Percentiles rank a stretch among this genome's conserved stretches.
Conservation (phyloP, 2,329 filamentous ascomycete genomes). For the Knoxdaviesia capensis region DNA sequence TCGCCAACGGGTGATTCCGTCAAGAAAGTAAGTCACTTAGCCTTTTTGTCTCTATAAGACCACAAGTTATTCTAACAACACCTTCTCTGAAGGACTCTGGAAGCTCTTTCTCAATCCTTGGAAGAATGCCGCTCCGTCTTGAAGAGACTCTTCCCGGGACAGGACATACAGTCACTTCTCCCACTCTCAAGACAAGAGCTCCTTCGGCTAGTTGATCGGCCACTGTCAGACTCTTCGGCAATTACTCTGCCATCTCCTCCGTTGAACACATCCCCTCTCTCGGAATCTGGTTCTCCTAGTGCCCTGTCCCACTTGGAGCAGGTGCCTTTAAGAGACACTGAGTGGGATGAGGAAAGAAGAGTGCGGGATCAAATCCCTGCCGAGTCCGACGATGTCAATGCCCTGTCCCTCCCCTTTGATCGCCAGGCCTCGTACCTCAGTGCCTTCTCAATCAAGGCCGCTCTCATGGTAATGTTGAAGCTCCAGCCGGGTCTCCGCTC, state of each 20-base stretch:
- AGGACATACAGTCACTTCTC: constrained; percentile 28
- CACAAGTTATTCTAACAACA: constrained; percentile 6
- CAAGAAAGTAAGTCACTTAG: constrained; percentile 41
- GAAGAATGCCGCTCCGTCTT: constrained; percentile 46
- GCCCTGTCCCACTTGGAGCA: constrained; percentile 39
- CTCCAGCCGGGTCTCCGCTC: constrained; percentile 26
- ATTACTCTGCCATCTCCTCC: constrained; percentile 30
- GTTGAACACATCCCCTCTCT: constrained; percentile 25
- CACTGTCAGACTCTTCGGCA: constrained; percentile 17
- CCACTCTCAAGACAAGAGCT: constrained; percentile 38
- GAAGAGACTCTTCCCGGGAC: constrained; percentile 39
- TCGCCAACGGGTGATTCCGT: constrained; percentile 54
- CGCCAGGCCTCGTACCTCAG: constrained; percentile 47
- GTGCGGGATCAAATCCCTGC: constrained; percentile 34
- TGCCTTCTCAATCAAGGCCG: constrained; percentile 56
- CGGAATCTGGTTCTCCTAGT: constrained; percentile 27
- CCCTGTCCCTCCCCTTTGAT: constrained; percentile 38
- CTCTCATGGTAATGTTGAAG: constrained; percentile 49
- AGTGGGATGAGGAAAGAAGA: constrained; percentile 45
- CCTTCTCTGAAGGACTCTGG: constrained; percentile 25
- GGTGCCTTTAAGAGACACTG: constrained; percentile 42
- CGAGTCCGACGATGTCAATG: constrained; percentile 35
- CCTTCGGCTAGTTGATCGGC: constrained; percentile 32
- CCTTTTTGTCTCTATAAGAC: background rate
- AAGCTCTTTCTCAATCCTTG: constrained; percentile 41